Base-by-base conservation (phyloP, 176 grass and related monocot genomes). In the Dactylis glomerata region DNA sequence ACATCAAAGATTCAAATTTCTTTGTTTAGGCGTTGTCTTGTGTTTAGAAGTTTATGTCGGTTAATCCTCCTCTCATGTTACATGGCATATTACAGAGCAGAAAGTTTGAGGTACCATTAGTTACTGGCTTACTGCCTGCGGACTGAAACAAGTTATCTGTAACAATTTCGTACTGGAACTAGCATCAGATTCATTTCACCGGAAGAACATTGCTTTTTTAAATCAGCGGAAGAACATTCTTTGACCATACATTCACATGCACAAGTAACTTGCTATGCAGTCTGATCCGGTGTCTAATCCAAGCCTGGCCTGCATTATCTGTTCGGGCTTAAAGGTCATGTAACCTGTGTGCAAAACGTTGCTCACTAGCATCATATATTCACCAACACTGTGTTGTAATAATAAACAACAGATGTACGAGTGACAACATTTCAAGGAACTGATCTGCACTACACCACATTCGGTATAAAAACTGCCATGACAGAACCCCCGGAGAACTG, bases 361-460 rank as follows among this genome's bases (percentile, higher is more conserved):
- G 46, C 33, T 68, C 33, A 84, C 23, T 11, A 76, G 61, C 46
- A 6, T 20, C 34, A 68, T 19, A 16, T 42, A 10, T 6, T 8
- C 14, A 4, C n/a, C 8, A 42, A 42, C 37, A 28, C 0, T 3
- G 42, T 58, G 14, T 42, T 15, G 13, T 3, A 31, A 22, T 1
- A 58, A 31, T 52, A 50, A 71, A 59, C 38, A 86, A 20, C 42
- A 28, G 15, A 73, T 28, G 23, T 15, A 27, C n/a, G 2, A 16
- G 28, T 7, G 47, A 73, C n/a, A 86, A 61, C 36, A 70, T 61
- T 71, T 47, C 46, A 64, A 64, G 10, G 16, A 73, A 33, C 51
- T 61, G 5, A 59, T 31, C 20, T 58, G 24, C 68, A 73, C 75
- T 34, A 77, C 67, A 71, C 73, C 50, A 78, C 13, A 59, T 79